phyloP scores from a whole-genome alignment of 2,329 filamentous ascomycete genomes.

The Pseudogymnoascus sp. region DNA sequence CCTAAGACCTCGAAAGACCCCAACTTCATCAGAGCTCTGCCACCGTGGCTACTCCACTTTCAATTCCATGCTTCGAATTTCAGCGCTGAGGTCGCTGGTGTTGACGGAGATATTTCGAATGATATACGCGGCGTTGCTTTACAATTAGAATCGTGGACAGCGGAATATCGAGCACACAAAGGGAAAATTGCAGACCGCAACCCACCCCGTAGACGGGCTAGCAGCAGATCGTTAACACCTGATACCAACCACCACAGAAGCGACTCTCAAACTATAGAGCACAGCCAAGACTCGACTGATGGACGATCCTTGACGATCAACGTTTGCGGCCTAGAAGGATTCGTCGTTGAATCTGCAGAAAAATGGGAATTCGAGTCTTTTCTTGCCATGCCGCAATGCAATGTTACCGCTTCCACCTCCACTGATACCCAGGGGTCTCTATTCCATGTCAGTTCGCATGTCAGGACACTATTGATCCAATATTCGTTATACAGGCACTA shows the following conservation, averaged over 20 bases:
- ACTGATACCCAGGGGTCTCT: slow-evolving; percentile 82
- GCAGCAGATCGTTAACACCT: slow-evolving; percentile 58
- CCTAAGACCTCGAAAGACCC: slow-evolving; percentile 43
- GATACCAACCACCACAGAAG: slow-evolving; percentile 55
- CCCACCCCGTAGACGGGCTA: slow-evolving; percentile 57
- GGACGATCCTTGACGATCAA: slow-evolving; percentile 75
- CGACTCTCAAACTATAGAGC: slow-evolving; percentile 43
- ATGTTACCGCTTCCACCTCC: slow-evolving; percentile 73
- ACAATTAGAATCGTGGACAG: slow-evolving; percentile 78
- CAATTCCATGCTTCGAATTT: slow-evolving; percentile 83
- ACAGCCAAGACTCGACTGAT: slow-evolving; percentile 48
- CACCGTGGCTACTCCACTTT: slow-evolving; percentile 75
- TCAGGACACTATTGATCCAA: slow-evolving; percentile 70
- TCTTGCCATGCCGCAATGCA: slow-evolving; percentile 74
- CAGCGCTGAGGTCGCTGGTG: slow-evolving; percentile 80
- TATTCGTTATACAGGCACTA: slow-evolving; percentile 96
- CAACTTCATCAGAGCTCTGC: slow-evolving; percentile 70
- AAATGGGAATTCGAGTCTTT: slow-evolving; percentile 81
- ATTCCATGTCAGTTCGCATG: slow-evolving; percentile 75
- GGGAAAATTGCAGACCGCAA: slow-evolving; percentile 54
- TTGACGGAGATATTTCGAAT: slow-evolving; percentile 74
- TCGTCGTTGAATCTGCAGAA: slow-evolving; percentile 81
- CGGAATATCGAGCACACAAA: slow-evolving; percentile 80
- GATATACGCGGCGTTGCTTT: slow-evolving; percentile 75
- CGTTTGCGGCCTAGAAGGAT: slow-evolving; percentile 75